These are phyloP conservation scores for Epichloe gansuensis DNA, from an alignment of 2,329 filamentous ascomycete species.

Conservation along the genomic window DNA sequence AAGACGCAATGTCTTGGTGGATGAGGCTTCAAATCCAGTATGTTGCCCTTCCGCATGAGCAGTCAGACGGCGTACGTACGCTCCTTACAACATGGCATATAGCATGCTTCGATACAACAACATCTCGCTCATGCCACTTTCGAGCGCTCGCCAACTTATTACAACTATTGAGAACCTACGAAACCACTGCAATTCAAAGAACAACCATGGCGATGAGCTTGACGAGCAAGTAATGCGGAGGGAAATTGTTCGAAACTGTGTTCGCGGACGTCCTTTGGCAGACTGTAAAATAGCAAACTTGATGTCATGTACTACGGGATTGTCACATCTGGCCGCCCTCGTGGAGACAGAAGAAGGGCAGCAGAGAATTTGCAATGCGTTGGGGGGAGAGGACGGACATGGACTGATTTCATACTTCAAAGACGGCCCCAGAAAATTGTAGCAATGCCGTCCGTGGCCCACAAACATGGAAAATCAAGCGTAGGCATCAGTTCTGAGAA, in stretches of 20 bases:
- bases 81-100: background rate
- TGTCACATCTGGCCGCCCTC: slow-evolving; percentile 16
- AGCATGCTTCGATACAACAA: slow-evolving; percentile 22
- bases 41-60: slow-evolving; percentile 5
- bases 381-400: slow-evolving; percentile 18
- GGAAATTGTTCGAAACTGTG: slow-evolving; percentile 11
- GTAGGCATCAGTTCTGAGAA: background rate
- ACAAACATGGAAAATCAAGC: background rate
- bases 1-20: slow-evolving; percentile 20
- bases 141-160: slow-evolving; percentile 22
- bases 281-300: slow-evolving; percentile 14
- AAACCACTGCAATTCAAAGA: slow-evolving; percentile 10
- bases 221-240: background rate
- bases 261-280: slow-evolving; percentile 16
- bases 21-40: slow-evolving; percentile 33
- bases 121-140: slow-evolving; percentile 31
- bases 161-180: slow-evolving; percentile 26
- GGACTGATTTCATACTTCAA: slow-evolving; percentile 19
- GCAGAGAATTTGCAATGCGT: slow-evolving; percentile 12
- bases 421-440: slow-evolving; percentile 9
- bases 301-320: slow-evolving; percentile 15
- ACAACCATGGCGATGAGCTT: background rate
- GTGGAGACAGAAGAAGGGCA: slow-evolving; percentile 9
- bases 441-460: background rate
- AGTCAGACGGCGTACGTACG: background rate